phyloP scores from a whole-genome alignment of 2,329 filamentous ascomycete species.

The Colletotrichum chlorophyti region DNA sequence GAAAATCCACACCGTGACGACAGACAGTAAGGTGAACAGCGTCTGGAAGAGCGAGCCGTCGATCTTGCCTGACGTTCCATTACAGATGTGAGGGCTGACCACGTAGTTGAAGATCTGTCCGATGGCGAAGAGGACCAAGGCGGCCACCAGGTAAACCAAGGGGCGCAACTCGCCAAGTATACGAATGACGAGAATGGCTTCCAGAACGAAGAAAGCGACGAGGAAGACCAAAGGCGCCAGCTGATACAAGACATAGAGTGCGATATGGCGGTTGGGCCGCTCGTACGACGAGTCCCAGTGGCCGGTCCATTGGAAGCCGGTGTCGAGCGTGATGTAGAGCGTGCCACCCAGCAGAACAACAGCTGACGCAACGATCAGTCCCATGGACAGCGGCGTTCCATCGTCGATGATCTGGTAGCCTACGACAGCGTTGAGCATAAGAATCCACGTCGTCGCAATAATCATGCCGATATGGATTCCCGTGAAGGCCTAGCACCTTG shows the following conservation, averaged over 20 bases:
- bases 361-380: constrained; percentile 75
- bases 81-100: constrained; percentile 88
- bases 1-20: constrained; percentile 88
- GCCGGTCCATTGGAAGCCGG: constrained; percentile 83
- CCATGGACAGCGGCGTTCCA: constrained; percentile 84
- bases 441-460: constrained; percentile 84
- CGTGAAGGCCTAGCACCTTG: constrained; percentile 72
- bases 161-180: constrained; percentile 88
- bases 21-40: constrained; percentile 85
- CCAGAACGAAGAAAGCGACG: constrained; percentile 85
- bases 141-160: constrained; percentile 84
- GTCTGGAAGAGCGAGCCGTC: constrained; percentile 94
- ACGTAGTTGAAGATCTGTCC: constrained; percentile 97
- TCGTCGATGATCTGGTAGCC: constrained; percentile 95
- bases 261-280: constrained; percentile 74
- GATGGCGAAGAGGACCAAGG: constrained; percentile 83
- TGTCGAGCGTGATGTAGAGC: constrained; percentile 95
- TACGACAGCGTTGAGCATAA: constrained; percentile 90
- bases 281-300: constrained; percentile 71
- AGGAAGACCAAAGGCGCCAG: constrained; percentile 88
- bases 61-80: constrained; percentile 82
- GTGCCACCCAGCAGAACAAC: constrained; percentile 82
- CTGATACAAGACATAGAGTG: constrained; percentile 93
- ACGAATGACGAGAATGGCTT: constrained; percentile 81
- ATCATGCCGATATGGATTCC: constrained; percentile 92